Percentiles rank a stretch among this genome's conserved stretches.
phyloP scores from a whole-genome alignment of 116 monocot species.

The Iris pallida region DNA sequence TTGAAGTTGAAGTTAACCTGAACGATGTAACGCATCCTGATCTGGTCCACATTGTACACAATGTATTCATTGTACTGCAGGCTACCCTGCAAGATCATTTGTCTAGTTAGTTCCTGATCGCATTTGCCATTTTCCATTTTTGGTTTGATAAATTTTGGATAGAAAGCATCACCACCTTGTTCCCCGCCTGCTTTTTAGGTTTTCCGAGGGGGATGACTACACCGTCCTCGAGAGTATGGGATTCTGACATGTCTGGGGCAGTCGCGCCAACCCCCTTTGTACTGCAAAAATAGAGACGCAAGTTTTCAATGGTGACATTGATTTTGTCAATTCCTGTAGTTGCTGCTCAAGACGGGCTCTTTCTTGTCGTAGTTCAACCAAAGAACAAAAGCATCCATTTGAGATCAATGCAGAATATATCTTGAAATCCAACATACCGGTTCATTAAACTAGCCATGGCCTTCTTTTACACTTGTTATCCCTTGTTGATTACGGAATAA shows the following conservation, averaged over 20 bases:
- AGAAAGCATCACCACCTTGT: slow-evolving; percentile 27
- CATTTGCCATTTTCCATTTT: background rate
- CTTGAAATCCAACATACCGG: background rate
- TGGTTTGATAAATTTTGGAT: background rate
- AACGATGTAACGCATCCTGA: slow-evolving; percentile 75
- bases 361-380: too few relatives aligned
- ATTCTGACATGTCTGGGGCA: slow-evolving; percentile 55
- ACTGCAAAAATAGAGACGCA: slow-evolving; percentile 25
- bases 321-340: background rate
- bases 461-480: too few relatives aligned
- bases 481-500: too few relatives aligned
- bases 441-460: too few relatives aligned
- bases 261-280: slow-evolving; percentile 87
- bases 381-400: too few relatives aligned
- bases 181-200: slow-evolving; percentile 41
- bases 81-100: slow-evolving; percentile 46
- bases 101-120: background rate
- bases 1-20: slow-evolving; percentile 89
- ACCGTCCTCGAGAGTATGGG: slow-evolving; percentile 50
- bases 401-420: background rate
- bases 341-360: too few relatives aligned
- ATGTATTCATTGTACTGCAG: slow-evolving; percentile 94
- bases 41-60: slow-evolving; percentile 91
- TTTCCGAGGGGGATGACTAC: slow-evolving; percentile 71
- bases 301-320: background rate